Base-by-base conservation (phyloP, 352 stramenopile species). In the Globisporangium abappressorium region DNA sequence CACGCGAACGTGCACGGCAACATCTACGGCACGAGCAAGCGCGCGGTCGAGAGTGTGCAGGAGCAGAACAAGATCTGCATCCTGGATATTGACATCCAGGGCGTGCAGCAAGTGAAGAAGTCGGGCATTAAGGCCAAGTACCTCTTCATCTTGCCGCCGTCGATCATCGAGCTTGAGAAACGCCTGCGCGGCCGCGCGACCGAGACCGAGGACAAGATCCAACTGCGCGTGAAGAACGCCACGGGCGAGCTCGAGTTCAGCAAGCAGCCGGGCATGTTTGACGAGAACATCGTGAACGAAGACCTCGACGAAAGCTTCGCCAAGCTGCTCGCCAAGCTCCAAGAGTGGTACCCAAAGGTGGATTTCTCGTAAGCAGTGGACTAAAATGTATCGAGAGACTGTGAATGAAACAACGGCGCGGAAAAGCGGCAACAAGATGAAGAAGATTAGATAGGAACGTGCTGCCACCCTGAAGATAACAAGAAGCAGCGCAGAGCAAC, bases 11-110 rank as follows among this genome's bases (percentile, higher is more conserved):
- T 99, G 36, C 97, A 99, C 77, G 95, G 93, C 65, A 99, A 99
- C 75, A 93, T 98, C 66, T 99, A 99, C 75, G 97, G 97, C 72
- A 99, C 97, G 59, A 98, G 91, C 76, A 95, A 98, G 67, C 80
- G 79, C 51, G 84, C 94, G 22, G 95, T 99, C 28, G 74, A 96
- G 77, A 84, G 88, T 66, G 97, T 99, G 46, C 87, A 96, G 71
- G 80, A 91, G 36, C 75, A 95, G 71, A 88, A 92, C 55, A 98
- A 99, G 81, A 97, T 99, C 68, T 99, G 97, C 79, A 97, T 99
- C 62, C 70, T 99, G 41, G 98, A 99, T 80, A 99, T 99, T 66
- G 98, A 99, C 72, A 92, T 99, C 57, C 97, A 99, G 77, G 98
- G 98, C 36, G 97, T 99, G 20, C 85, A 97, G 73, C 94, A 93